Base-by-base conservation (phyloP, 2,329 filamentous ascomycete species). In the Botrytis elliptica region DNA sequence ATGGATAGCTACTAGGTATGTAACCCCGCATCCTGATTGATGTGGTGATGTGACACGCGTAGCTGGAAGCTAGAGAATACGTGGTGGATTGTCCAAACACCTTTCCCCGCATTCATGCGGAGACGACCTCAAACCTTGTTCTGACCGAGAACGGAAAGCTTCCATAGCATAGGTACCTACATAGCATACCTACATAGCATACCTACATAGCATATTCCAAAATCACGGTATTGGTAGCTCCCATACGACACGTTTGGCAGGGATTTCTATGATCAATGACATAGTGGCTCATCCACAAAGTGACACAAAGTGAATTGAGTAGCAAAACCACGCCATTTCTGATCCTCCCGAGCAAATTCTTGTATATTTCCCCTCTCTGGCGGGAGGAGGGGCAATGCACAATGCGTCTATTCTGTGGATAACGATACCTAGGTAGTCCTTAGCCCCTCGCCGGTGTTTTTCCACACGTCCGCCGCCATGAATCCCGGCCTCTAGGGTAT, bases 91-190 rank as follows among this genome's bases (percentile, higher is more conserved):
- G 14, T 66, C 63, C 14, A 25, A 36, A 46, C 42, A 49, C 20
- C 20, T 66, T 66, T 66, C 64, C 64, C 64, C 64, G 64, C 64
- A 66, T 66, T 36, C 42, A 66, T 49, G 42, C 18, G 29, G 42
- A 33, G 63, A 66, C 44, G 18, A 57, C 52, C 5, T 16, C 29
- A 22, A 65, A 46, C 42, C 40, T 65, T 46, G n/a, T 33, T 65
- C 29, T 6, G n/a, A 46, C 9, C 29, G 42, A 65, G 42, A 36
- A 65, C 42, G 63, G 42, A 65, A 65, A 65, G 42, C 42, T 49
- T 65, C 63, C 40, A 63, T 38, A 63, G 38, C 33, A 38, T 29
- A 29, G 29, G 29, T 25, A 64, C 33, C 33, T 33, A 33, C 33
- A 33, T 33, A 29, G 38, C 33, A 38, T 25, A 64, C 33, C 33